These are phyloP conservation scores for Fusarium irregulare DNA, from an alignment of 2,329 filamentous ascomycete genomes.

Conservation along the genomic window DNA sequence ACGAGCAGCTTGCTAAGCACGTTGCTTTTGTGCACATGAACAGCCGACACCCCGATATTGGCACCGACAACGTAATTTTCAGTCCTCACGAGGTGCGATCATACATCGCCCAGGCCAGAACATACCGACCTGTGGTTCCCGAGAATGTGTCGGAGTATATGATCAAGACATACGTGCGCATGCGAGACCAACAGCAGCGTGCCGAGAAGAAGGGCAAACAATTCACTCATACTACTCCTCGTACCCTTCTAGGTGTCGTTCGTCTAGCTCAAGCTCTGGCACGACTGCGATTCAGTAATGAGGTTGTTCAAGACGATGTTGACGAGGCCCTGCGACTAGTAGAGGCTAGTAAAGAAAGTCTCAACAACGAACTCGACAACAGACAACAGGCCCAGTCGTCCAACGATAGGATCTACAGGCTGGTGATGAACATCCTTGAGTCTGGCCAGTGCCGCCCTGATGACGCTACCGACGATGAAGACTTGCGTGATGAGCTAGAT, in stretches of 20 bases:
- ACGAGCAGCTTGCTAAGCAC: conserved; percentile 94
- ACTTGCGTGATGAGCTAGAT: conserved; percentile 75
- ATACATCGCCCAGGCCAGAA: conserved; percentile 92
- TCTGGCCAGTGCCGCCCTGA: conserved; percentile 86
- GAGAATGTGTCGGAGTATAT: conserved; percentile 93
- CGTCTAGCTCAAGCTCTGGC: conserved; percentile 95
- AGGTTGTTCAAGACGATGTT: conserved; percentile 90
- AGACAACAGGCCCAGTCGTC: conserved; percentile 78
- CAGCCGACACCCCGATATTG: conserved; percentile 86
- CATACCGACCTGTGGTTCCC: conserved; percentile 87
- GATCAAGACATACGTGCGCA: conserved; percentile 93
- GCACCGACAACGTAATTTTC: conserved; percentile 75
- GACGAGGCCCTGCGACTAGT: conserved; percentile 92
- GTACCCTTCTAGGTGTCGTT: conserved; percentile 91
- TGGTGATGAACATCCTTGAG: conserved; percentile 89
- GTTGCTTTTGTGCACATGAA: conserved; percentile 98
- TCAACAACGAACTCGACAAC: conserved; percentile 76
- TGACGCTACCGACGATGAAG: conserved; percentile 66
- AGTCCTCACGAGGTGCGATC: conserved; percentile 92
- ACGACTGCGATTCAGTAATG: conserved; percentile 86
- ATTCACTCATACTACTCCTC: conserved; percentile 92
- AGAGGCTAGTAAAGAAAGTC: conserved; percentile 91
- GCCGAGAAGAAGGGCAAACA: conserved; percentile 92
- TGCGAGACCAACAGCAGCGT: conserved; percentile 90
- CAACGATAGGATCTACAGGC: conserved; percentile 91